phyloP scores from a whole-genome alignment of 2,329 filamentous ascomycete genomes.

The Coniochaeta prunicola region DNA sequence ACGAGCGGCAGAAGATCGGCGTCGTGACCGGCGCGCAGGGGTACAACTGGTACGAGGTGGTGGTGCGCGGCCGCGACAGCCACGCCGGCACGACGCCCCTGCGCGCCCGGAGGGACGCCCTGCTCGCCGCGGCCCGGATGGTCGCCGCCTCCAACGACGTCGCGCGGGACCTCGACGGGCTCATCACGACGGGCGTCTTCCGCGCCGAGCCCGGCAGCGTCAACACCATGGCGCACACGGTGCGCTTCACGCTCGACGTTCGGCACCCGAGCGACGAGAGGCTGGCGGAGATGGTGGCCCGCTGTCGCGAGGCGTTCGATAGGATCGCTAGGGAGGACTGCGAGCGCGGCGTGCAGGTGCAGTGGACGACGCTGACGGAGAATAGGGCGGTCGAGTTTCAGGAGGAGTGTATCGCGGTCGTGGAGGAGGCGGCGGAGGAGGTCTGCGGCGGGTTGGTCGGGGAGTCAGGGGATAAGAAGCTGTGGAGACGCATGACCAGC shows the following conservation, averaged over 20 bases:
- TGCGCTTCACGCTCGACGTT: conserved; percentile 61
- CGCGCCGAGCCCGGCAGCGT: conserved; percentile 41
- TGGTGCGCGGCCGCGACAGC: conserved; percentile 58
- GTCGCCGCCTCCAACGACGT: conserved; percentile 19
- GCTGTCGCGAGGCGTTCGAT: conserved; percentile 52
- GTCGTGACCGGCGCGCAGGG: conserved; percentile 68
- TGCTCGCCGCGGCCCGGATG: conserved; percentile 25
- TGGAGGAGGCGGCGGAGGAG: conserved; percentile 47
- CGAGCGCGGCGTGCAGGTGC: conserved; percentile 34
- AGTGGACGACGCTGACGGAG: conserved; percentile 55
- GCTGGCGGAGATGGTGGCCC: conserved; percentile 43
- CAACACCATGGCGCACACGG: conserved; percentile 61
- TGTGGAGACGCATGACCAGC: conserved; percentile 22
- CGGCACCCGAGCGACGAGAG: conserved; percentile 47
- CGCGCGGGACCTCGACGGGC: conserved; percentile 15
- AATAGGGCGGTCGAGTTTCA: conserved; percentile 59
- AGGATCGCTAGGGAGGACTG: conserved; percentile 49
- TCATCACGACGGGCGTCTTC: conserved; percentile 22
- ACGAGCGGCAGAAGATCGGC: conserved; percentile 54
- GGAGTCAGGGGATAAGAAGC: conserved; percentile 19
- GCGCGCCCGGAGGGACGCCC: conserved; percentile 20
- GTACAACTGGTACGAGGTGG: conserved; percentile 66
- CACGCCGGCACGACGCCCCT: conserved; percentile 69
- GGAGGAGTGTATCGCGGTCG: conserved; percentile 57
- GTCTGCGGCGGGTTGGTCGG: conserved; percentile 46